Conservation (phyloP, 2,329 filamentous ascomycete genomes). For the Domatiomyces globalis region DNA sequence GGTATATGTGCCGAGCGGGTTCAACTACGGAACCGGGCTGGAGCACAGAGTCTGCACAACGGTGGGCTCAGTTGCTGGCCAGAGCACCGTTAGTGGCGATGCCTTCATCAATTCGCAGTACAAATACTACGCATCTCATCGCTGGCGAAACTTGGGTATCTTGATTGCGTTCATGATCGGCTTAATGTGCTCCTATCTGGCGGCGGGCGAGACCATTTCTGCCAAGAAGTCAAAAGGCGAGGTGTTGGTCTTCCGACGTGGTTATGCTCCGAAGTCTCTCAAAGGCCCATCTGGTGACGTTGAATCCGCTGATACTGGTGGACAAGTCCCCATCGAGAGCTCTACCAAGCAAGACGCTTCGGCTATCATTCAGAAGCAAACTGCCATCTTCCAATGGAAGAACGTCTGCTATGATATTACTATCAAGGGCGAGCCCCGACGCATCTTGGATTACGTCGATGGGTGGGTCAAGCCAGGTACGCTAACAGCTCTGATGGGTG, state of each 20-base stretch:
- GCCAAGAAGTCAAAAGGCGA: conserved; percentile 27
- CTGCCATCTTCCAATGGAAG: conserved; percentile 72
- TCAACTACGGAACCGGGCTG: conserved; percentile 39
- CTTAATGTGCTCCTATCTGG: conserved; percentile 33
- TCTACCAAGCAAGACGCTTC: conserved; percentile 13
- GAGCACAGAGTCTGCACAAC: conserved; percentile 50
- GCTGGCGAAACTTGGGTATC: conserved; percentile 58
- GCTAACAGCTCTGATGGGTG: conserved; percentile 76
- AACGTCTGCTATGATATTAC: conserved; percentile 70
- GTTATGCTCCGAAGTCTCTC: conserved; percentile 12
- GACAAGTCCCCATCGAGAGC: conserved; percentile 22
- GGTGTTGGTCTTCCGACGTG: conserved; percentile 22
- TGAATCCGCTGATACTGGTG: conserved; percentile 14
- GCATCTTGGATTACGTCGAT: conserved; percentile 72
- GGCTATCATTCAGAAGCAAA: conserved; percentile 46
- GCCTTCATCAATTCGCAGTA: conserved; percentile 43
- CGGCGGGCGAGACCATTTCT: conserved; percentile 21
- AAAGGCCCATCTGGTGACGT: conserved; percentile 18
- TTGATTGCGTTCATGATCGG: conserved; percentile 47
- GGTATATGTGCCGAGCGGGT: conserved; percentile 39
- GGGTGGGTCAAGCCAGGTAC: conserved; percentile 92
- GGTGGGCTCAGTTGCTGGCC: conserved; percentile 44
- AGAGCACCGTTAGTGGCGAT: conserved; percentile 42
- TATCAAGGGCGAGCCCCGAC: conserved; percentile 61
- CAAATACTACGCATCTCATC: conserved; percentile 42